Evolutionary conservation across 495 filamentous ascomycete species (phyloP).

Genomic region (Penicillium subrubescens): DNA sequence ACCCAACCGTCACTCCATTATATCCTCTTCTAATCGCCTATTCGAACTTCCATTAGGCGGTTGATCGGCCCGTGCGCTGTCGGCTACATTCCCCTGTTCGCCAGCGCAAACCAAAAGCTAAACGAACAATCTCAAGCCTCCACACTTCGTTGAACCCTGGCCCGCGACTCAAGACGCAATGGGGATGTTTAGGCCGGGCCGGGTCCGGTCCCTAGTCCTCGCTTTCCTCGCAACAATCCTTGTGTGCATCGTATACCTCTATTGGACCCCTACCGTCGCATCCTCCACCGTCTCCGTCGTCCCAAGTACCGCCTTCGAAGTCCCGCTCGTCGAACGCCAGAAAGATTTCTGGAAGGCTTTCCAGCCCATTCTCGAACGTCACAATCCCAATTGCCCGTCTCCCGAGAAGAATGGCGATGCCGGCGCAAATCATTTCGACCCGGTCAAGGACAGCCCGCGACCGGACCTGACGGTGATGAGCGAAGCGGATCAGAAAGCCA

Average conservation of each 20-base stretch:
- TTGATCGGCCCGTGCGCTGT: conserved; percentile 28
- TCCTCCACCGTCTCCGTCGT: conserved; percentile 40
- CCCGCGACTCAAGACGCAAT: conserved; percentile 16
- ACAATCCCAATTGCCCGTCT: conserved; percentile 35
- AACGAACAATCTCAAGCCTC: not conserved
- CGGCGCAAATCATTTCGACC: conserved; percentile 34
- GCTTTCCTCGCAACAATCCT: conserved; percentile 35
- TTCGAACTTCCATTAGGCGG: not conserved
- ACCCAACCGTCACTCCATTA: too few species aligned
- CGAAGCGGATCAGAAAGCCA: conserved; percentile 33
- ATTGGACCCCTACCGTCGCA: conserved; percentile 37
- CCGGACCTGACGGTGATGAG: conserved; percentile 39
- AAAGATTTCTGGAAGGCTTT: conserved; percentile 45
- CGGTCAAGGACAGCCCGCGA: conserved; percentile 31
- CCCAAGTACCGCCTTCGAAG: conserved; percentile 42
- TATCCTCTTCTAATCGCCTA: not conserved
- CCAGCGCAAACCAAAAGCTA: conserved; percentile 2
- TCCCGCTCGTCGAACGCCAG: conserved; percentile 40
- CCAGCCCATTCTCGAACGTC: conserved; percentile 35
- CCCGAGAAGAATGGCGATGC: conserved; percentile 31
- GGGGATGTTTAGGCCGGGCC: conserved; percentile 36
- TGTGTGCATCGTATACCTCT: conserved; percentile 42
- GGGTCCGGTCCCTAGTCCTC: conserved; percentile 36
- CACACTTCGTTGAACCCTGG: not conserved
- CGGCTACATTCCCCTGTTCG: conserved; percentile 14